These are phyloP conservation scores for Moelleriella libera DNA, from an alignment of 2,329 filamentous ascomycete genomes.

Conservation along the genomic window DNA sequence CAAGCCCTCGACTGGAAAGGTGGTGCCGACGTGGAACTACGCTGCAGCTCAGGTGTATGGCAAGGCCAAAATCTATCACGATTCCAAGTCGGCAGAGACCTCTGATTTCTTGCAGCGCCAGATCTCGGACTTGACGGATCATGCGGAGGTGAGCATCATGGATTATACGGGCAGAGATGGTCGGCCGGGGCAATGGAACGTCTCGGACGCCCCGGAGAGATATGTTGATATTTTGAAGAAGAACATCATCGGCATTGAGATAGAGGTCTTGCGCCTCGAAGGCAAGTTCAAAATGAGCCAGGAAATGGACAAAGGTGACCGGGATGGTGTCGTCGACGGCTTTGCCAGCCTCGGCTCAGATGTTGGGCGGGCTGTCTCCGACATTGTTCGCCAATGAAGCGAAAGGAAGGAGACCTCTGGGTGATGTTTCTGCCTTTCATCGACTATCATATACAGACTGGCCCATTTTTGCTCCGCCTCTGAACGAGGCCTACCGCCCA, in stretches of 20 bases:
- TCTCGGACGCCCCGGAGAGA: constrained; percentile 38
- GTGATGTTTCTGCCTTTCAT: background rate
- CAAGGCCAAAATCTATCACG: constrained; percentile 35
- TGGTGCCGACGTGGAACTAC: constrained; percentile 56
- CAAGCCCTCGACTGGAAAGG: constrained; percentile 49
- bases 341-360: constrained; percentile 27
- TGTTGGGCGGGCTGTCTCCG: constrained; percentile 14
- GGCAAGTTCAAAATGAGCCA: constrained; percentile 58
- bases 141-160: constrained; percentile 42
- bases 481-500: too few relatives aligned
- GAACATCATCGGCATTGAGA: constrained; percentile 46
- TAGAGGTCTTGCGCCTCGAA: constrained; percentile 36
- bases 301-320: constrained; percentile 37
- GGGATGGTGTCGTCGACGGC: constrained; percentile 40
- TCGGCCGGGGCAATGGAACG: constrained; percentile 30
- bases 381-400: constrained; percentile 15
- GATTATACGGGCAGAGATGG: constrained; percentile 27
- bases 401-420: constrained; percentile 10
- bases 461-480: too few relatives aligned
- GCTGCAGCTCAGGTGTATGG: constrained; percentile 51
- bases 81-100: constrained; percentile 30
- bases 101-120: constrained; percentile 33
- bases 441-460: too few relatives aligned
- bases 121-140: constrained; percentile 34
- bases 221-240: constrained; percentile 42